Evolutionary conservation across 192 early-diverging fungal species (phyloP), one percentile per base, ranked within the genome.

Genomic region (Diversispora eburnea): DNA sequence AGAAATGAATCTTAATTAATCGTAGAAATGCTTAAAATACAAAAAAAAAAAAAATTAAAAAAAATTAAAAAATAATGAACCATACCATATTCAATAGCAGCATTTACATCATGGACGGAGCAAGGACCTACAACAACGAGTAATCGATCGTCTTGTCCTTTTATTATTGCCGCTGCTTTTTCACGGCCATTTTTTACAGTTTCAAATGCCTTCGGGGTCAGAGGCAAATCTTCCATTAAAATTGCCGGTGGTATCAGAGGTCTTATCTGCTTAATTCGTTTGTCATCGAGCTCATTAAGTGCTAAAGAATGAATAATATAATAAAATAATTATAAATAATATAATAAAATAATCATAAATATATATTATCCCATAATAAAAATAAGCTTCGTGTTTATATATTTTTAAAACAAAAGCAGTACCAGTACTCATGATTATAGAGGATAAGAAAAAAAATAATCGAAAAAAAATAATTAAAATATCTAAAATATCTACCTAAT

Each of bases 261-360:
- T 64, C 86, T 88, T 76, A 92, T 90, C 60, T 87, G 83, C 57
- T 85, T 85, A 79, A 97, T 96, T 60, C 93, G 86, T 75, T 91
- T 91, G 77, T 97, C 94, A 79, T 97, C 95, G 66, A 95, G 90
- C 80, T 96, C 95, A 77, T 96, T 96, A 20, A 96, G 85, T 13
- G 94, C 91, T 87, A 45, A 63, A 33, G 0, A 33, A 33, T 33
- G 25, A 33, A 33, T 33, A 33, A 33, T 33, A 33, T 33, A 33
- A 33, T 33, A 33, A n/a, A 33, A 33, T 33, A 33, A 33, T 33
- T 33, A 33, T 33, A 33, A 33, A 33, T 33, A 33, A n/a, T n/a
- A n/a, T n/a, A n/a, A n/a, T n/a, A n/a, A n/a, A 33, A 33, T 33
- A 33, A 33, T 33, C 2, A 33, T 33, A 33, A 33, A 33, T 33